Conservation (phyloP, 179 eudicot species). For the Patellifolia procumbens region DNA sequence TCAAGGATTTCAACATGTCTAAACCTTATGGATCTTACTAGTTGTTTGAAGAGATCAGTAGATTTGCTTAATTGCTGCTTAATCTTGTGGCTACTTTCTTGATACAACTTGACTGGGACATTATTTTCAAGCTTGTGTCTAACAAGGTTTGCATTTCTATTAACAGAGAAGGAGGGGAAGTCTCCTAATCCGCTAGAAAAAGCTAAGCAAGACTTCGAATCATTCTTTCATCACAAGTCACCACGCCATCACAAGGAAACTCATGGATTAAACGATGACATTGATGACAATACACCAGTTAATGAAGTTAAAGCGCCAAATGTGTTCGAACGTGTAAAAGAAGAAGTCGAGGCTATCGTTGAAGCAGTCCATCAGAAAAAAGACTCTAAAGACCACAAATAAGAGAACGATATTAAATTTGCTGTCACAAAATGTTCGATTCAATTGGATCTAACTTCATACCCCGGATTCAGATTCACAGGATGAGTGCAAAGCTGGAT, state of each 20-base stretch:
- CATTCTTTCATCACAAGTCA: slow-evolving; percentile 42
- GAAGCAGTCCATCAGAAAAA: slow-evolving; percentile 42
- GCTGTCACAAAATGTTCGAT: not conserved
- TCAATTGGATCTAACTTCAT: not conserved
- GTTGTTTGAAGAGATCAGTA: not conserved
- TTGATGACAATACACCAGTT: slow-evolving; percentile 62
- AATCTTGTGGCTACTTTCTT: not conserved
- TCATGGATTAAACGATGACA: slow-evolving; percentile 73
- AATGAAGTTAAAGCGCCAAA: slow-evolving; percentile 74
- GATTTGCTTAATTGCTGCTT: not conserved
- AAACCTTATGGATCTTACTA: not conserved
- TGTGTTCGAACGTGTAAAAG: slow-evolving; percentile 50
- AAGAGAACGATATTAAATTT: not conserved
- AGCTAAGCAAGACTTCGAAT: slow-evolving; percentile 47
- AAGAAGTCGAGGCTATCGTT: slow-evolving; percentile 50
- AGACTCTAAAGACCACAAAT: slow-evolving; percentile 38
- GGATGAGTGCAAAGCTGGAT: not conserved
- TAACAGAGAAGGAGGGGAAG: slow-evolving; percentile 46
- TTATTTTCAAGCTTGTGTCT: not conserved
- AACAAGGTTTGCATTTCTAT: not conserved
- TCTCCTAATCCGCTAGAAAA: slow-evolving; percentile 40
- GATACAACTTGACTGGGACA: not conserved
- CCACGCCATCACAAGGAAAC: slow-evolving; percentile 79
- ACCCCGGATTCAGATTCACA: not conserved
- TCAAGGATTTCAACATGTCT: too few relatives aligned